Evolutionary conservation across 352 stramenopile species (phyloP).

Genomic region (Pythium inflatum): DNA sequence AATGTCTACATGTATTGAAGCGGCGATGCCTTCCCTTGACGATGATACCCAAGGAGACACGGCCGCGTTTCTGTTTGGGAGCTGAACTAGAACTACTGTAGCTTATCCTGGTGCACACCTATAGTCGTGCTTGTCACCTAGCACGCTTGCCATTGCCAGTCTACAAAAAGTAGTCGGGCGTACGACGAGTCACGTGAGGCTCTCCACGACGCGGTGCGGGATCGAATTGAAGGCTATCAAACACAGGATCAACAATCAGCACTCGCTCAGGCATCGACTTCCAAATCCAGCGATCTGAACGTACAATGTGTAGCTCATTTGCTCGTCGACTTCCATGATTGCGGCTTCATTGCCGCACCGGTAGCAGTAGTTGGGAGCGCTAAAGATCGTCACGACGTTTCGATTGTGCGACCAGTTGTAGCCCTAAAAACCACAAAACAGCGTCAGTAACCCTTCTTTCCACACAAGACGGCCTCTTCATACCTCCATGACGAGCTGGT

Average conservation of each 20-base stretch:
- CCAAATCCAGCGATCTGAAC: conserved; percentile 33
- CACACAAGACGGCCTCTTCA: no score
- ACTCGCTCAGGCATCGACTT: background rate
- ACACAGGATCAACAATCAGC: conserved; percentile 4
- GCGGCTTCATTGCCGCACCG: conserved; percentile 97
- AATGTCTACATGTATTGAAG: no score
- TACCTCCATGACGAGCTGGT: conserved; percentile 97
- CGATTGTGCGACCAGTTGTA: conserved; percentile 97
- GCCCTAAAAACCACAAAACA: conserved; percentile 36
- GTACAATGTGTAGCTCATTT: conserved; percentile 96
- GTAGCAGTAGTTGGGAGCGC: conserved; percentile 99
- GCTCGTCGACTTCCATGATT: conserved; percentile 97
- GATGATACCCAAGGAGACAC: no score
- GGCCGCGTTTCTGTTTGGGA: no score
- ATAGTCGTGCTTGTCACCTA: no score
- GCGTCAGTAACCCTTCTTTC: conserved; percentile 2
- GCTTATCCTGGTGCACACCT: no score
- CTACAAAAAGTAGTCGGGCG: conserved; percentile 96
- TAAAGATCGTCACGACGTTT: conserved; percentile 99
- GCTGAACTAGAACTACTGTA: no score
- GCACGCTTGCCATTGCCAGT: conserved; percentile 53
- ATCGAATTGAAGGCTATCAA: conserved; percentile 96
- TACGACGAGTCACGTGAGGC: conserved; percentile 92
- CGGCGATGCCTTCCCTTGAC: no score
- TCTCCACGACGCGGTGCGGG: conserved; percentile 93